A percentile compares a stretch with the other conserved stretches of the same genome.
phyloP scores from a whole-genome alignment of 192 early-diverging fungal genomes.

The Coemansia sp. region DNA sequence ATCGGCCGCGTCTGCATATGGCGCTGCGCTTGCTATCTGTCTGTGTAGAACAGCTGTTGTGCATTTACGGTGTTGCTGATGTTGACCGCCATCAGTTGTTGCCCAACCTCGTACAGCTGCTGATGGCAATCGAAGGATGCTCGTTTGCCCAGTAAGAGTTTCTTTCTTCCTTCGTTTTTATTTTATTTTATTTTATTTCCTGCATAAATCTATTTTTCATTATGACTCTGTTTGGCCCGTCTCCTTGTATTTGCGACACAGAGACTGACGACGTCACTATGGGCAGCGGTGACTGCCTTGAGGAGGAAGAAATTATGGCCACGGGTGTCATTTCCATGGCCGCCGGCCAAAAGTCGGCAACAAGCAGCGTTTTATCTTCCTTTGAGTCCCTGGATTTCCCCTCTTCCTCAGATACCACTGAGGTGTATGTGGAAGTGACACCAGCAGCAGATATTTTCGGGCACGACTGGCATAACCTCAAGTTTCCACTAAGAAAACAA shows the following conservation, averaged over 20 bases:
- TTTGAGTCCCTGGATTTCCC: too few relatives aligned
- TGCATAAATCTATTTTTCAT: neutral
- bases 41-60: slow-evolving; percentile 31
- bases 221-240: neutral
- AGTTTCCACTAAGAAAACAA: neutral
- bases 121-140: slow-evolving; percentile 28
- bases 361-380: too few relatives aligned
- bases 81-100: slow-evolving; percentile 11
- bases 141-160: slow-evolving; percentile 24
- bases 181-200: neutral
- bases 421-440: neutral
- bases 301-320: neutral
- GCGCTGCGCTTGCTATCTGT: slow-evolving; percentile 14
- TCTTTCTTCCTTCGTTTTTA: neutral
- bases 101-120: slow-evolving; percentile 22
- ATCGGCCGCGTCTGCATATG: slow-evolving; percentile 7
- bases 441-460: neutral
- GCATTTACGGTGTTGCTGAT: slow-evolving; percentile 8
- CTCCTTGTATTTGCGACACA: neutral
- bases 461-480: neutral
- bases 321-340: neutral
- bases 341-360: neutral
- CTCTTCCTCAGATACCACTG: too few relatives aligned
- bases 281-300: neutral
- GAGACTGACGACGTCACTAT: neutral